Percentiles rank a stretch among this genome's conserved stretches.
phyloP scores from a whole-genome alignment of 2,329 filamentous ascomycete genomes.

The Dactylonectria macrodidyma region DNA sequence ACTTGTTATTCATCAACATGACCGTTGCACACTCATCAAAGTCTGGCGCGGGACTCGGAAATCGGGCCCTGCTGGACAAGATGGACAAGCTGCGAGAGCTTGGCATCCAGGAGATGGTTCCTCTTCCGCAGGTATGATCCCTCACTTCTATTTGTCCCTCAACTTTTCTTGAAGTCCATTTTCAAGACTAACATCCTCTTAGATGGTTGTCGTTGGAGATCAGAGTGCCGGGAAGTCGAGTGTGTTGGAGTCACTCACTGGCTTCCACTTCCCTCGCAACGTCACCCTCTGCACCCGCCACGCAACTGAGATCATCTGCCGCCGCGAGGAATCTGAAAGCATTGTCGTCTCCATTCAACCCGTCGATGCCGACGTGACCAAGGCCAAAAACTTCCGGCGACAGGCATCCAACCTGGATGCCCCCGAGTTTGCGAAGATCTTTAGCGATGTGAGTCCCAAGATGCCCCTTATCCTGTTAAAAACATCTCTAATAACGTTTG shows the following conservation, averaged over 20 bases:
- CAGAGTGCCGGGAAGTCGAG: constrained; percentile 91
- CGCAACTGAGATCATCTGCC: constrained; percentile 63
- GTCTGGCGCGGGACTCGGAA: constrained; percentile 35
- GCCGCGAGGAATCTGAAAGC: constrained; percentile 53
- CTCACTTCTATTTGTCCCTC: not conserved
- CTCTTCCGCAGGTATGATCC: constrained; percentile 67
- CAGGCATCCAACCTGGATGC: constrained; percentile 43
- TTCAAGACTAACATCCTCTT: constrained; percentile 40
- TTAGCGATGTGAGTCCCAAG: constrained; percentile 54
- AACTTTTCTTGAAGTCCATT: accelerated
- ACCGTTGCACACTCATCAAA: constrained; percentile 5
- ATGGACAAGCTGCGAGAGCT: constrained; percentile 61
- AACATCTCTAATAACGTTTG: not conserved
- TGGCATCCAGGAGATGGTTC: constrained; percentile 54
- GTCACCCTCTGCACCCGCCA: constrained; percentile 64
- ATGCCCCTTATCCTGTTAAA: accelerated
- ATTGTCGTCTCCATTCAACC: constrained; percentile 59
- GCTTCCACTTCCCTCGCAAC: constrained; percentile 62
- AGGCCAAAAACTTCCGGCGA: constrained; percentile 47
- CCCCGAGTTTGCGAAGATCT: constrained; percentile 54
- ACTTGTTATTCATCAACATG: constrained; percentile 22
- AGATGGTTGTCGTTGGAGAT: constrained; percentile 87
- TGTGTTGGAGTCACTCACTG: constrained; percentile 77
- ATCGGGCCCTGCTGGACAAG: constrained; percentile 49
- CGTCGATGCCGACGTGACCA: constrained; percentile 26